These are phyloP conservation scores for Cajanus cajan DNA, from an alignment of 306 rosid species.

Conservation along the genomic window DNA sequence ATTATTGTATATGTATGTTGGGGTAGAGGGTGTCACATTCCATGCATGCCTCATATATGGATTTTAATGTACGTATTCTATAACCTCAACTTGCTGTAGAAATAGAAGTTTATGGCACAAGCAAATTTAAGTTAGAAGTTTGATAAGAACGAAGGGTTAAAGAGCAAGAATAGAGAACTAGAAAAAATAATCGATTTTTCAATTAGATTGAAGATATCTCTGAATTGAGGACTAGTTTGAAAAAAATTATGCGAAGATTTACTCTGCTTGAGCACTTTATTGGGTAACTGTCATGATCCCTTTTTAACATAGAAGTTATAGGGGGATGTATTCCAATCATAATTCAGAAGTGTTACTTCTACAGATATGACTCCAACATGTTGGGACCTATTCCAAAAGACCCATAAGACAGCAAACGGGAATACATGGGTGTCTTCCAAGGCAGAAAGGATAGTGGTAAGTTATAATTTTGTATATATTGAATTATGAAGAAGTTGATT, in stretches of 20 bases:
- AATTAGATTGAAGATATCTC: neutral
- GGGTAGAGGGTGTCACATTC: too few species aligned
- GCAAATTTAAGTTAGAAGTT: neutral
- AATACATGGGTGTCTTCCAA: too few species aligned
- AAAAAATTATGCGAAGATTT: neutral
- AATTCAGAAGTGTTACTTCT: too few species aligned
- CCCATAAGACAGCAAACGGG: too few species aligned
- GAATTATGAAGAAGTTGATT: too few species aligned
- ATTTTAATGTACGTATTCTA: slow-evolving; percentile 78
- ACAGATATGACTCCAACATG: too few species aligned
- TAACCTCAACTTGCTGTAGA: slow-evolving; percentile 10
- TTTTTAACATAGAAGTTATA: neutral
- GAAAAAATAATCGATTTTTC: neutral
- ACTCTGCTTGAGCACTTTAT: neutral
- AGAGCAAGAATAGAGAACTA: neutral
- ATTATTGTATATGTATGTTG: too few species aligned
- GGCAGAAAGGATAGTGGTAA: too few species aligned
- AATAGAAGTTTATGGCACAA: neutral
- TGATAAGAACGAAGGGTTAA: neutral
- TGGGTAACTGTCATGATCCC: neutral
- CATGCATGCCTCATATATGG: slow-evolving; percentile 99
- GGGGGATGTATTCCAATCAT: too few species aligned
- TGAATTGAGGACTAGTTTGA: neutral
- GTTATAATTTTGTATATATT: too few species aligned
- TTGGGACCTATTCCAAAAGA: too few species aligned